Base-by-base conservation (phyloP, 2,329 filamentous ascomycete genomes). In the Tolypocladium album region DNA sequence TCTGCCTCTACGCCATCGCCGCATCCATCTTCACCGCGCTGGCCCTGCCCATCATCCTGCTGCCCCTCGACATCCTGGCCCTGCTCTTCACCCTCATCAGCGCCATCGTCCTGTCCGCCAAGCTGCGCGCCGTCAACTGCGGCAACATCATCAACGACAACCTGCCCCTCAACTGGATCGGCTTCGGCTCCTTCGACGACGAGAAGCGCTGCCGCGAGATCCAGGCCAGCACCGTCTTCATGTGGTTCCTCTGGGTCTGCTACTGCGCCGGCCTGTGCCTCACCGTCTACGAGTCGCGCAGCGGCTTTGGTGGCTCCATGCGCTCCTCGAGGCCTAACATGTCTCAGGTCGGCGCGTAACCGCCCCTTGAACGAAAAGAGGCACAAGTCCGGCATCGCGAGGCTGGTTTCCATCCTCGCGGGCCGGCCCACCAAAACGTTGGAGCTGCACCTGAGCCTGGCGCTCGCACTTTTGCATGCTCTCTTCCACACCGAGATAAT, bases 201-300 rank as follows among this genome's bases (percentile, higher is more conserved):
- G 72, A 78, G 70, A 85, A 87, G 76, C 82, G 88, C 64, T 92
- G 89, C 76, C 85, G 83, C 63, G 85, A 90, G 75, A 82, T 90
- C 20, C 89, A 92, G 76, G 89, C 89, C 43, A 82, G 83, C 63
- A 84, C 83, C 40, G 88, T 84, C 43, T 93, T 93, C 76, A 80
- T 90, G 75, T 93, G 88, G 88, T 92, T 92, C 75, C 81, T 90
- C 56, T 90, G 87, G 71, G 80, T 76, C 45, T 78, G 81, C 34
- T 88, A 87, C 68, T 75, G 78, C 36, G 84, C 77, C 4, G 79
- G 80, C 47, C 70, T 85, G 53, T 76, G 83, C 68, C 79, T 89
- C 63, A 75, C 80, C 59, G 71, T 85, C 67, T 74, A 76, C 61
- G 79, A 80, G 61, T 78, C 80, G 66, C 79, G 84, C 47, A 74